Evolutionary conservation across 1,284 basidiomycete species (phyloP), one percentile per base, ranked within the genome.

Genomic region (Sporisorium iseilematis-ciliati): DNA sequence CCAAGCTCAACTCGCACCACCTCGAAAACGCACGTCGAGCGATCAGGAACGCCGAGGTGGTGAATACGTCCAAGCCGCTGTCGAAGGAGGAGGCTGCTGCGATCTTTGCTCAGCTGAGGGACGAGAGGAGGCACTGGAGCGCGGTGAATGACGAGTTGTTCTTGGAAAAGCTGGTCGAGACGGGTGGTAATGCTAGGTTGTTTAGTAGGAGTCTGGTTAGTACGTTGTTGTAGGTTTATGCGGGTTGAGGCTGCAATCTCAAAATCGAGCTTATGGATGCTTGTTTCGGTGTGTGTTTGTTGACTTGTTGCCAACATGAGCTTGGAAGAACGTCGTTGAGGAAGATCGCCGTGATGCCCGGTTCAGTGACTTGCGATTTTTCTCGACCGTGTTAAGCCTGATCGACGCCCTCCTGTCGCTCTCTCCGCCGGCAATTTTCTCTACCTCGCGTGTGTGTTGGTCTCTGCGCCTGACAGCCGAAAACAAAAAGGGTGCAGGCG

Each of bases 71-170:
- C 21, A 45, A 65, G 33, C 65, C 69, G 14, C 60, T 81, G 7
- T 45, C 48, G 18, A 65, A 63, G 33, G 7, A 35, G 11, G 79
- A 81, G 51, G 79, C 79, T 2, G 75, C 75, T 6, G 74, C 66
- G 16, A 58, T 81, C 55, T 75, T 81, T 29, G 52, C 63, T 8
- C 73, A 79, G 53, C 52, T 81, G 35, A 72, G 60, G 52, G 67
- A 73, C 25, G 79, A 81, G 41, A 65, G 57, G 38, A 52, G 57
- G 16, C 54, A 75, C 20, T 81, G 79, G 79, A 61, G 56, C 25
- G 63, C 66, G 6, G 65, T 71, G 25, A 82, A 82, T 60, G 82
- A 84, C 57, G 82, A 84, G 52, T 50, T 74, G 16, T 82, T 82
- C 31, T 35, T 82, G 58, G 62, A 77, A 43, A 82, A 82, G 65